Conservation (phyloP, 495 filamentous ascomycete genomes). For the Trichocladium uniseriatum region DNA sequence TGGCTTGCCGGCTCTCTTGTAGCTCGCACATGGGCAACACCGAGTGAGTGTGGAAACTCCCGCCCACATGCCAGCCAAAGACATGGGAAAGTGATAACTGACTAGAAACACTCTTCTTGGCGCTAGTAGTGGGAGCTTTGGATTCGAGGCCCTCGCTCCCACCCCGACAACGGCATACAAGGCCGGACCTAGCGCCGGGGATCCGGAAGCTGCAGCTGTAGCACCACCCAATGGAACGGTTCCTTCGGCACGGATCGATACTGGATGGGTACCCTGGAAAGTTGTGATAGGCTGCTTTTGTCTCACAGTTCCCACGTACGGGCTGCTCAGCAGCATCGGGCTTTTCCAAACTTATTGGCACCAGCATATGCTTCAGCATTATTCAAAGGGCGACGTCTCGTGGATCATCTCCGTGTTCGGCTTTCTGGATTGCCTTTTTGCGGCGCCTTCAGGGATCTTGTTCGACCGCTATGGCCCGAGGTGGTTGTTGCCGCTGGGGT, state of each 20-base stretch:
- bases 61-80: slow-evolving; percentile 3
- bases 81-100: slow-evolving; percentile 15
- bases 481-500: slow-evolving; percentile 14
- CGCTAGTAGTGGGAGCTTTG: slow-evolving; percentile 2
- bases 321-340: slow-evolving; percentile 23
- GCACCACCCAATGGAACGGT: background rate
- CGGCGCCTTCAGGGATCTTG: slow-evolving; percentile 12
- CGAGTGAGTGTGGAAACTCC: slow-evolving; percentile 1
- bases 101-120: slow-evolving; percentile 3
- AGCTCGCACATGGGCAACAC: background rate
- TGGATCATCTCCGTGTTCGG: slow-evolving; percentile 29
- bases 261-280: slow-evolving; percentile 12
- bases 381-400: slow-evolving; percentile 14
- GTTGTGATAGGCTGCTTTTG: slow-evolving; percentile 22
- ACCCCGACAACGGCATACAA: slow-evolving; percentile 1
- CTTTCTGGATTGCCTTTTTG: slow-evolving; percentile 21
- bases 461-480: slow-evolving; percentile 17
- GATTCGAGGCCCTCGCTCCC: background rate
- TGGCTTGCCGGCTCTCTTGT: background rate
- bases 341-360: slow-evolving; percentile 25
- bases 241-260: background rate
- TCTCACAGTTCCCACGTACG: slow-evolving; percentile 20
- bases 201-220: slow-evolving; percentile 1
- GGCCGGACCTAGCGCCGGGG: slow-evolving; percentile 10
- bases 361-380: slow-evolving; percentile 12